phyloP scores from a whole-genome alignment of 352 stramenopile genomes.

The Phytophthora multivora region DNA sequence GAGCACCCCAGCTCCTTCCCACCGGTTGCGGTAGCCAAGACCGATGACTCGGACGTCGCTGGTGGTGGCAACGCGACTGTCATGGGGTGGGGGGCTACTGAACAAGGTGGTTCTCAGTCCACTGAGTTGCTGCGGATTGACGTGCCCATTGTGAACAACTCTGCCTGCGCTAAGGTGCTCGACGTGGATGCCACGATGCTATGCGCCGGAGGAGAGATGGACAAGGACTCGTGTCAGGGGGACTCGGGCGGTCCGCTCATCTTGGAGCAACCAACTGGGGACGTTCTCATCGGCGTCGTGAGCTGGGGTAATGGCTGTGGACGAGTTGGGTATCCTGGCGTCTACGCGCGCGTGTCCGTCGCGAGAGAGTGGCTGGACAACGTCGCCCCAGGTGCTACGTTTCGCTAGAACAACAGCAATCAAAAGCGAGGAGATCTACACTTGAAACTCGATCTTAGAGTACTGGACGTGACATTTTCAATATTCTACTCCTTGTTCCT shows the following conservation, averaged over 20 bases:
- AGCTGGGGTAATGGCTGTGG: conserved; percentile 69
- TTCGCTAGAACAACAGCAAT: conserved; percentile 17
- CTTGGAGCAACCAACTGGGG: conserved; percentile 29
- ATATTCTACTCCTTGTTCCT: no score
- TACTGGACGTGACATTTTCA: no score
- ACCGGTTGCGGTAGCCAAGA: conserved; percentile 35
- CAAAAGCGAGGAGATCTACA: no score
- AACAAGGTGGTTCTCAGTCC: conserved; percentile 23
- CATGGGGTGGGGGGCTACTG: conserved; percentile 42
- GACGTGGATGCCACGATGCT: conserved; percentile 49
- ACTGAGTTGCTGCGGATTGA: conserved; percentile 30
- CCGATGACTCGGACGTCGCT: conserved; percentile 30
- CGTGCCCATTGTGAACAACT: conserved; percentile 52
- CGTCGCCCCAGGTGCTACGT: conserved; percentile 14
- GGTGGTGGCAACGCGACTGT: conserved; percentile 37
- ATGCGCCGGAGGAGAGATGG: conserved; percentile 49
- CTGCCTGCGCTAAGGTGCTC: conserved; percentile 38
- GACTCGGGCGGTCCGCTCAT: conserved; percentile 32
- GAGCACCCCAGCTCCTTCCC: conserved; percentile 36
- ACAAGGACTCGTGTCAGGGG: conserved; percentile 66
- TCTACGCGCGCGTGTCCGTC: conserved; percentile 60
- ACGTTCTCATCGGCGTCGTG: conserved; percentile 56
- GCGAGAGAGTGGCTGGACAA: conserved; percentile 32
- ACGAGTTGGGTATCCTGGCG: conserved; percentile 35
- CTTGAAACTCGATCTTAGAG: no score